Evolutionary conservation across 352 stramenopile genomes (phyloP).

Genomic region (Phytophthora fragariaefolia): DNA sequence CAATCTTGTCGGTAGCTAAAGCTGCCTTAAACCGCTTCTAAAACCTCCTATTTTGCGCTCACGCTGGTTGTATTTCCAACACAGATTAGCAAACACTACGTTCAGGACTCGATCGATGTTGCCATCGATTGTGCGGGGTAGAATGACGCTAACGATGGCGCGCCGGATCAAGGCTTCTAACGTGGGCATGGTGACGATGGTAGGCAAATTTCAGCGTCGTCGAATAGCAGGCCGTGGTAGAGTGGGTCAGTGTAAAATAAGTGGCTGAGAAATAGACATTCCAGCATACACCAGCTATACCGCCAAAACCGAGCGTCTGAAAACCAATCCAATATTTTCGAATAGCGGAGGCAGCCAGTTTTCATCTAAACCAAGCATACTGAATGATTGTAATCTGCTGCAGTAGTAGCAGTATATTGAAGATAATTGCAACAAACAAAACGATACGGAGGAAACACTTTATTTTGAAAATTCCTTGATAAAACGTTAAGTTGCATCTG

Average conservation of each 20-base stretch:
- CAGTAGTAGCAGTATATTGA: neutral
- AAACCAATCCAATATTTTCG: neutral
- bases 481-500: too few relatives aligned
- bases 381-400: neutral
- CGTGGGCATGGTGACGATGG: neutral
- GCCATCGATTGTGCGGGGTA: neutral
- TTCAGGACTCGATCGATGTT: neutral
- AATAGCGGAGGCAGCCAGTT: neutral
- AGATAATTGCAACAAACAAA: neutral
- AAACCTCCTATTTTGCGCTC: neutral
- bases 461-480: too few relatives aligned
- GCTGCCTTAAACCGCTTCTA: neutral
- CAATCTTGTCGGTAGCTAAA: neutral
- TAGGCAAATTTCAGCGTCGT: neutral
- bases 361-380: constrained; percentile 7
- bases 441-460: neutral
- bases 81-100: neutral
- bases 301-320: neutral
- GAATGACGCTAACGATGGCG: constrained; percentile 6
- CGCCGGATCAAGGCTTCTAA: neutral
- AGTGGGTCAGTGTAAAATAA: neutral
- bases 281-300: neutral
- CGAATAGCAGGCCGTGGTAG: neutral
- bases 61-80: neutral
- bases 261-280: neutral